Evolutionary conservation across 805 yeast genomes (phyloP).

Genomic region (Debaryomyces tyrocola): DNA sequence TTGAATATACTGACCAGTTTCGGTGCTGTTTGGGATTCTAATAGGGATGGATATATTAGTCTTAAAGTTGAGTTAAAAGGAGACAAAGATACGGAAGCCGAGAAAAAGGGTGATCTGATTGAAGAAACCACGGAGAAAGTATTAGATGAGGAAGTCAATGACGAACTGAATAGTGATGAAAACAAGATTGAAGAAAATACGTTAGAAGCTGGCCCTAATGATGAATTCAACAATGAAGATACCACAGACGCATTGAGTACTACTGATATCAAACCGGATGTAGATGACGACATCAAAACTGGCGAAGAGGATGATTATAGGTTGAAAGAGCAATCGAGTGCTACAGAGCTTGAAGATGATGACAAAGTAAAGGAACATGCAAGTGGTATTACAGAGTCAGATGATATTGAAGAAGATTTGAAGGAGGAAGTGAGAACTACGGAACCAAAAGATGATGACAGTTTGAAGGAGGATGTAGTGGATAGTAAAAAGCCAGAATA

Average conservation of each 20-base stretch:
- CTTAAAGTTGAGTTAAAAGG: slow-evolving; percentile 25
- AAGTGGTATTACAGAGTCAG: background rate
- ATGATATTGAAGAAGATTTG: too few relatives aligned
- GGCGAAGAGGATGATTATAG: too few relatives aligned
- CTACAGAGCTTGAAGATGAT: background rate
- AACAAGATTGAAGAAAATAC: slow-evolving; percentile 1
- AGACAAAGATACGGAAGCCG: background rate
- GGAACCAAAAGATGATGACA: background rate
- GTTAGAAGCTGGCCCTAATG: background rate
- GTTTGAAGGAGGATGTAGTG: background rate
- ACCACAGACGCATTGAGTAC: too few relatives aligned
- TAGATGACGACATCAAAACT: too few relatives aligned
- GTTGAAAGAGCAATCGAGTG: background rate
- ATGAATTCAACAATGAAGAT: background rate
- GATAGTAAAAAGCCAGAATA: background rate
- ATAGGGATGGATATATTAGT: slow-evolving; percentile 53
- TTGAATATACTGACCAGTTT: slow-evolving; percentile 33
- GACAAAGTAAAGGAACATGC: background rate
- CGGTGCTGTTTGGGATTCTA: slow-evolving; percentile 58
- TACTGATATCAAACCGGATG: too few relatives aligned
- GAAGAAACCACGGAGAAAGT: background rate
- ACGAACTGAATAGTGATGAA: background rate
- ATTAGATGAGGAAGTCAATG: background rate
- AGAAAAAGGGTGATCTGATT: background rate
- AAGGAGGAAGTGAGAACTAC: too few relatives aligned